Evolutionary conservation across 257 asterid species (phyloP).

Genomic region (Striga asiatica): DNA sequence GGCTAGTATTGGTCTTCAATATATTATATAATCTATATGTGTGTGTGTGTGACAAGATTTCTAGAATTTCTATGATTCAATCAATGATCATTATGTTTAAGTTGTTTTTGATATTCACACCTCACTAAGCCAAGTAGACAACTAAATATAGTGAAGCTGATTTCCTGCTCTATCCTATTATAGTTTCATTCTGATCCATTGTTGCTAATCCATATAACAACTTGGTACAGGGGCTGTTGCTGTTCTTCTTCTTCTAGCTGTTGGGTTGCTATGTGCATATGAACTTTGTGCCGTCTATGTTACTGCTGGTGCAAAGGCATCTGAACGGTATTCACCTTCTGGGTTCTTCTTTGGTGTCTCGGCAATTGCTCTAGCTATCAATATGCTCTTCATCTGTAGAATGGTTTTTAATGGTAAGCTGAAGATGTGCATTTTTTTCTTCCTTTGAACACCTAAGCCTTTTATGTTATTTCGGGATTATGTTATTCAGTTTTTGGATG

Average conservation of each 20-base stretch:
- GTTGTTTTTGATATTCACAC: background rate
- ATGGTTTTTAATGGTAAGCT: conserved; percentile 85
- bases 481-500: conserved; percentile 16
- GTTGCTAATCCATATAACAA: conserved; percentile 15
- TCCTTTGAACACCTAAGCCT: conserved; percentile 4
- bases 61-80: too few species aligned
- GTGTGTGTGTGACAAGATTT: too few species aligned
- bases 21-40: too few species aligned
- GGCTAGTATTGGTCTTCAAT: too few species aligned
- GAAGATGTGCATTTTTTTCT: conserved; percentile 12
- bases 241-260: conserved; percentile 89
- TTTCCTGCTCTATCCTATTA: background rate
- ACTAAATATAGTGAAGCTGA: background rate
- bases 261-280: conserved; percentile 94
- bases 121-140: background rate
- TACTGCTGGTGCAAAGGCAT: conserved; percentile 86
- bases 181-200: conserved; percentile 5
- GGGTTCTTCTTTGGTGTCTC: conserved; percentile 99
- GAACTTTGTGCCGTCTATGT: conserved; percentile 98
- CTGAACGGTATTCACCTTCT: conserved; percentile 94
- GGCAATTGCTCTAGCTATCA: conserved; percentile 92
- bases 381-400: conserved; percentile 98
- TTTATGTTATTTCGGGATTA: background rate
- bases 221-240: conserved; percentile 89
- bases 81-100: background rate